Evolutionary conservation across 164 flowering plant species (phyloP).

Genomic region (Amborella trichopoda): DNA sequence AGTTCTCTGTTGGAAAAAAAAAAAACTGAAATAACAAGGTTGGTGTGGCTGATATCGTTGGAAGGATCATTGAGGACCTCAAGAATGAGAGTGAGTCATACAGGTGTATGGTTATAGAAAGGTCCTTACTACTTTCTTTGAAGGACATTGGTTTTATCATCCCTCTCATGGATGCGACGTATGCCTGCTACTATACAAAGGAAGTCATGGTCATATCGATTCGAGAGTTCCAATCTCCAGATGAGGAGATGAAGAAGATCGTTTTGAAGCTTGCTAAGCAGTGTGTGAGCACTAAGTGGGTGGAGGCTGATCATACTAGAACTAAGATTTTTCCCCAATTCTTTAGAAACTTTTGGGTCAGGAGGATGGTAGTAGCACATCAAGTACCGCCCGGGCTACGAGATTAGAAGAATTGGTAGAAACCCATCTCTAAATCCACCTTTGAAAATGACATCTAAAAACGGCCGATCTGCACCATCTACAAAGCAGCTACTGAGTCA

Average conservation of each 20-base stretch:
- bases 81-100: too few relatives aligned
- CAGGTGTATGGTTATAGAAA: too few relatives aligned
- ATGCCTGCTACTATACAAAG: constrained; percentile 95
- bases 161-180: constrained; percentile 96
- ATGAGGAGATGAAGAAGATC: constrained; percentile 99
- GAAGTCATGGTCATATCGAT: constrained; percentile 90
- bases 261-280: constrained; percentile 94
- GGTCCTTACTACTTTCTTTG: constrained; percentile 94
- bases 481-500: too few relatives aligned
- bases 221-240: constrained; percentile 98
- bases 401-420: too few relatives aligned
- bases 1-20: too few relatives aligned
- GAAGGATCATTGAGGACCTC: too few relatives aligned
- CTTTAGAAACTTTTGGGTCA: constrained; percentile 87
- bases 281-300: constrained; percentile 96
- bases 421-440: too few relatives aligned
- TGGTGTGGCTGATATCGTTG: too few relatives aligned
- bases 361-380: constrained; percentile 94
- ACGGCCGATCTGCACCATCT: too few relatives aligned
- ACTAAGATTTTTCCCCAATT: constrained; percentile 89
- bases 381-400: too few relatives aligned
- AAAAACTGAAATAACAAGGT: too few relatives aligned
- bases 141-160: constrained; percentile 96
- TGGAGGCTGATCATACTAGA: constrained; percentile 81
- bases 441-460: too few relatives aligned